Evolutionary conservation across 2,329 filamentous ascomycete genomes (phyloP).

Genomic region (Botrytis galanthina): DNA sequence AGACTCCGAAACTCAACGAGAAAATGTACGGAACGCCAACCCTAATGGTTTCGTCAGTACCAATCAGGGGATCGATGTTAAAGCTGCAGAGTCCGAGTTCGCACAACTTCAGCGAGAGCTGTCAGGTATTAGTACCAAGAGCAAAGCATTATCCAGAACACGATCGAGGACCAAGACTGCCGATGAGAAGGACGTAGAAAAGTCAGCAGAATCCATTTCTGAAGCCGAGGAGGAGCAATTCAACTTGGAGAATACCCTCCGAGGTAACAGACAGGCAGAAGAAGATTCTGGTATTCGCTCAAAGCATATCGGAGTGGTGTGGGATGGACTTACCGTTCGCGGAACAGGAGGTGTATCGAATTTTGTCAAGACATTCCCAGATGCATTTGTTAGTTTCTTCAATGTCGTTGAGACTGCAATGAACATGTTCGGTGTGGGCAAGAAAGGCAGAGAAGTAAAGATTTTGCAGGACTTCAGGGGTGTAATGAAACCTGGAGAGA

Average conservation of each 20-base stretch:
- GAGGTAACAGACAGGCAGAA: constrained; percentile 69
- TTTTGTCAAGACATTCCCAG: constrained; percentile 69
- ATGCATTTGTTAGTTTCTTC: constrained; percentile 69
- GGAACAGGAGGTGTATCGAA: constrained; percentile 74
- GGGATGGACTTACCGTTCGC: constrained; percentile 73
- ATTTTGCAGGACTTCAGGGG: constrained; percentile 72
- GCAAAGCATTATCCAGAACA: constrained; percentile 51
- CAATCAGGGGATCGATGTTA: constrained; percentile 52
- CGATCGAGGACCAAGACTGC: constrained; percentile 37
- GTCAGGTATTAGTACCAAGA: constrained; percentile 54
- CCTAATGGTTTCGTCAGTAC: constrained; percentile 47
- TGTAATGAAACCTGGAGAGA: constrained; percentile 76
- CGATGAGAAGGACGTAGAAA: constrained; percentile 56
- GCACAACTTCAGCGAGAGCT: constrained; percentile 63
- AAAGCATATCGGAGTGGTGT: constrained; percentile 78
- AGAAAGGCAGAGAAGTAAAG: constrained; percentile 68
- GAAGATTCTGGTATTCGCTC: constrained; percentile 74
- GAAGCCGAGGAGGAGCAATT: constrained; percentile 56
- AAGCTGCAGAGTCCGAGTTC: constrained; percentile 69
- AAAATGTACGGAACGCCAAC: constrained; percentile 41
- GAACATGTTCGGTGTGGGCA: constrained; percentile 61
- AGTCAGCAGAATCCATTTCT: constrained; percentile 42
- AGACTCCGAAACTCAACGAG: constrained; percentile 45
- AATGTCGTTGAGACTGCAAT: constrained; percentile 67
- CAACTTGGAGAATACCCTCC: constrained; percentile 71